phyloP scores from a whole-genome alignment of 805 yeast genomes.

The Cyberlindnera bimundalis region DNA sequence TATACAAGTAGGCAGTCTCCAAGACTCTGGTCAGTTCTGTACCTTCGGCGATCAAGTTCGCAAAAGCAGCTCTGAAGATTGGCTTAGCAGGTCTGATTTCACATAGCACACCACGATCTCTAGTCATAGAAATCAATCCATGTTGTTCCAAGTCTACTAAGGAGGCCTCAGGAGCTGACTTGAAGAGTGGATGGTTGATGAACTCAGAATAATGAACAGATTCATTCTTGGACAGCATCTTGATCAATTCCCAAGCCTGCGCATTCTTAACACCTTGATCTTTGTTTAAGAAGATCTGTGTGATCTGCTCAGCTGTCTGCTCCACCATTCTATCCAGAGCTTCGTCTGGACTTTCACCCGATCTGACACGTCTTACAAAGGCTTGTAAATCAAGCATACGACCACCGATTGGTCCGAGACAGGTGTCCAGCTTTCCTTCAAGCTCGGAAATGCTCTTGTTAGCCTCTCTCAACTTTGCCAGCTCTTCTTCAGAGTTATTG shows the following conservation, averaged over 20 bases:
- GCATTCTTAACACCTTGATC: slow-evolving; percentile 61
- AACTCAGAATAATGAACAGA: slow-evolving; percentile 48
- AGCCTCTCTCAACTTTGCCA: slow-evolving; percentile 14
- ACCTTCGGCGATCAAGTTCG: slow-evolving; percentile 53
- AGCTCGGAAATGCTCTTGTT: slow-evolving; percentile 17
- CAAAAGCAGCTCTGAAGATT: slow-evolving; percentile 74
- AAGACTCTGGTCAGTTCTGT: slow-evolving; percentile 51
- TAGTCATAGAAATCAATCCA: slow-evolving; percentile 67
- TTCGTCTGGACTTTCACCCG: slow-evolving; percentile 78
- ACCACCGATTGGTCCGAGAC: slow-evolving; percentile 83
- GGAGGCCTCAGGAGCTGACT: slow-evolving; percentile 50
- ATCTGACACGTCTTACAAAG: slow-evolving; percentile 78
- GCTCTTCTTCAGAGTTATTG: slow-evolving; percentile 29
- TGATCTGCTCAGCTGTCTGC: slow-evolving; percentile 84
- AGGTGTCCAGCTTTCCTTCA: slow-evolving; percentile 43
- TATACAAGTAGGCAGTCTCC: slow-evolving; percentile 58
- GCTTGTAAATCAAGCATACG: slow-evolving; percentile 92
- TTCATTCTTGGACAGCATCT: slow-evolving; percentile 50
- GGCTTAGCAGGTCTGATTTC: slow-evolving; percentile 81
- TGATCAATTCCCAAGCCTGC: slow-evolving; percentile 85
- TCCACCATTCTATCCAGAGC: slow-evolving; percentile 78
- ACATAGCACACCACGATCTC: slow-evolving; percentile 71
- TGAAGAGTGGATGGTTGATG: slow-evolving; percentile 56
- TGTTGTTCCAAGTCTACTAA: slow-evolving; percentile 72
- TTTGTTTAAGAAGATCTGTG: slow-evolving; percentile 66